phyloP scores from a whole-genome alignment of 768 basidiomycete genomes.

The Trametopsis cervina region DNA sequence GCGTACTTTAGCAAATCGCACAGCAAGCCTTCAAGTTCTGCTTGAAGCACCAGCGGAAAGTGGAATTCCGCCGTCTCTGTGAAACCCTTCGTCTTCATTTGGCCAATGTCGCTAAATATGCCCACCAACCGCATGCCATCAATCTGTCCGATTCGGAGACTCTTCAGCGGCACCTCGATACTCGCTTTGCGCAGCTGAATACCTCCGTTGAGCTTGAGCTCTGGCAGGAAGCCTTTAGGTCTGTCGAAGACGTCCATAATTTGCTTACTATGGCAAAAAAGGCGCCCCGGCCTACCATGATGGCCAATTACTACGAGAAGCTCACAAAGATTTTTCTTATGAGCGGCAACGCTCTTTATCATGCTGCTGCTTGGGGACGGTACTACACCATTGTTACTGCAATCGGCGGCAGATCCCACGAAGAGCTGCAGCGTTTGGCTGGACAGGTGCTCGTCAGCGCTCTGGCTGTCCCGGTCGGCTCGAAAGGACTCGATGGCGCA shows the following conservation, averaged over 20 bases:
- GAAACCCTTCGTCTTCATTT: slow-evolving; percentile 95
- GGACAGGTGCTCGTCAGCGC: slow-evolving; percentile 90
- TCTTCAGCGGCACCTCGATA: slow-evolving; percentile 92
- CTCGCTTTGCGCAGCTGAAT: slow-evolving; percentile 93
- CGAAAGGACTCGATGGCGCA: slow-evolving; percentile 40
- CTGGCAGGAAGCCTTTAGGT: slow-evolving; percentile 98
- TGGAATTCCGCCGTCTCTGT: slow-evolving; percentile 95
- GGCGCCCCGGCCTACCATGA: slow-evolving; percentile 88
- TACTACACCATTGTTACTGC: slow-evolving; percentile 70
- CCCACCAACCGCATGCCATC: slow-evolving; percentile 89
- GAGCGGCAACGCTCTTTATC: slow-evolving; percentile 90
- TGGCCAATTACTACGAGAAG: slow-evolving; percentile 99
- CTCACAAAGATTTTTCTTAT: slow-evolving; percentile 95
- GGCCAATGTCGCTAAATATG: slow-evolving; percentile 90
- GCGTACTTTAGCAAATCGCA: slow-evolving; percentile 67
- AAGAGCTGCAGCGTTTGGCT: slow-evolving; percentile 74
- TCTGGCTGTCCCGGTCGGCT: slow-evolving; percentile 84
- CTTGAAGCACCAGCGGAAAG: slow-evolving; percentile 85
- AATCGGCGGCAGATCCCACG: slow-evolving; percentile 69
- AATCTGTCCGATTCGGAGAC: slow-evolving; percentile 94
- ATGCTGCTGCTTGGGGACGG: slow-evolving; percentile 91
- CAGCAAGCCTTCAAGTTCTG: slow-evolving; percentile 98
- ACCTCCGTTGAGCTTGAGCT: slow-evolving; percentile 96
- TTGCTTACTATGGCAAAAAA: slow-evolving; percentile 91
- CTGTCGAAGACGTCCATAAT: slow-evolving; percentile 96